These are phyloP conservation scores for Tetrahymena borealis DNA, from an alignment of 73 alveolate genomes.

Conservation along the genomic window DNA sequence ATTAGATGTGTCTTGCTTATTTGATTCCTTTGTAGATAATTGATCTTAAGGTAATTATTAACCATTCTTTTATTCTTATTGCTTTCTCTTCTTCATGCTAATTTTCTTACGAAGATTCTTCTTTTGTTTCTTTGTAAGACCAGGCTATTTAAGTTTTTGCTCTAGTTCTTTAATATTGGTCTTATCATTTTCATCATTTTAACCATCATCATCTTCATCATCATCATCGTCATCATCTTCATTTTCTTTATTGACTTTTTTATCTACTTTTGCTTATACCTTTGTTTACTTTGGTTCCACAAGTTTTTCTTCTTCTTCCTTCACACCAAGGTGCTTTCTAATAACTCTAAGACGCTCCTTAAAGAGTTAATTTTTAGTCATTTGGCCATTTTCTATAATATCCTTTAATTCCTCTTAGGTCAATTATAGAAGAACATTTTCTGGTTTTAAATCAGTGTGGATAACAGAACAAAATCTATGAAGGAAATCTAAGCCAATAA, in stretches of 20 bases:
- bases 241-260: neutral
- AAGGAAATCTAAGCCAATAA: conserved; percentile 94
- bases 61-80: conserved; percentile 16
- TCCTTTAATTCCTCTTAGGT: conserved; percentile 68
- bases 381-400: conserved; percentile 49
- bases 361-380: conserved; percentile 8
- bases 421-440: conserved; percentile 77
- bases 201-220: neutral
- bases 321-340: conserved; percentile 19
- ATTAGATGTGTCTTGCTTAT: conserved; percentile 37
- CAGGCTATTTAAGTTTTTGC: neutral
- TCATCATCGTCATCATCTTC: neutral
- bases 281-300: neutral
- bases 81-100: conserved; percentile 25
- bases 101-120: conserved; percentile 18
- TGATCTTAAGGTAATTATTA: neutral
- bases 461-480: conserved; percentile 91
- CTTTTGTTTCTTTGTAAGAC: conserved; percentile 12
- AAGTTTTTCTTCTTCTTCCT: neutral
- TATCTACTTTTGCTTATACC: neutral
- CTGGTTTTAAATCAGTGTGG: conserved; percentile 97
- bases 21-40: conserved; percentile 11
- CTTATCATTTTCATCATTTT: neutral
- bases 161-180: neutral
- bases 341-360: conserved; percentile 14